Evolutionary conservation across 176 grass and related monocot genomes (phyloP).

Genomic region (Pontederia paniculata): DNA sequence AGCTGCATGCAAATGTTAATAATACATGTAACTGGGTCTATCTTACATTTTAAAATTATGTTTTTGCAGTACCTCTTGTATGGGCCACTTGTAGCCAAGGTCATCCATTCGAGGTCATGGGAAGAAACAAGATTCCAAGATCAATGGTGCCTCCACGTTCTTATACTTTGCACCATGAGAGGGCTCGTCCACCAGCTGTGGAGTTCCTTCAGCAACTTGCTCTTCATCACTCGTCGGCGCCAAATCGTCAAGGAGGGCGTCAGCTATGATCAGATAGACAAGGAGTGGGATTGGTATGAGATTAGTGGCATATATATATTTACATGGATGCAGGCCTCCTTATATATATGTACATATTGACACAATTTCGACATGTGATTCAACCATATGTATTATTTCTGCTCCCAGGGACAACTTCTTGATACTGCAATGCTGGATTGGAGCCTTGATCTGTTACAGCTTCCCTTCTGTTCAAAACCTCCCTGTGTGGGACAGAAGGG

Average conservation of each 20-base stretch:
- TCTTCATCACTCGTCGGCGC: conserved; percentile 60
- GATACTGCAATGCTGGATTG: conserved; percentile 49
- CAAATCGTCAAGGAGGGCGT: conserved; percentile 53
- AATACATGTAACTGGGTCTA: not conserved
- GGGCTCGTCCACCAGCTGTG: conserved; percentile 40
- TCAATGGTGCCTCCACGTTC: conserved; percentile 54
- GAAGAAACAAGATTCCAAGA: conserved; percentile 32
- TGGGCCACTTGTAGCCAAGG: conserved; percentile 53
- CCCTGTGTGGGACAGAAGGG: conserved; percentile 39
- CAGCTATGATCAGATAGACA: conserved; percentile 58
- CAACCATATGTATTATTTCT: not conserved
- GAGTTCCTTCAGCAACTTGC: conserved; percentile 78
- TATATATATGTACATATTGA: not conserved
- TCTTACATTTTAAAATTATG: not conserved
- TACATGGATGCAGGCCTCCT: not conserved
- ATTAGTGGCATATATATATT: conserved; percentile 2
- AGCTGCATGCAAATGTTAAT: not conserved
- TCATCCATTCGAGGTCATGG: conserved; percentile 39
- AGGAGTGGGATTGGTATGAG: conserved; percentile 83
- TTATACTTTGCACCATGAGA: conserved; percentile 44
- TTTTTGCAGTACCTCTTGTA: conserved; percentile 65
- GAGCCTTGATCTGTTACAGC: conserved; percentile 30
- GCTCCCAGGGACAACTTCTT: conserved; percentile 79
- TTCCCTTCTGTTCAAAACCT: conserved; percentile 43
- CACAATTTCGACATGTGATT: not conserved